Base-by-base conservation (phyloP, 192 early-diverging fungal species). In the Mortierella hygrophila region DNA sequence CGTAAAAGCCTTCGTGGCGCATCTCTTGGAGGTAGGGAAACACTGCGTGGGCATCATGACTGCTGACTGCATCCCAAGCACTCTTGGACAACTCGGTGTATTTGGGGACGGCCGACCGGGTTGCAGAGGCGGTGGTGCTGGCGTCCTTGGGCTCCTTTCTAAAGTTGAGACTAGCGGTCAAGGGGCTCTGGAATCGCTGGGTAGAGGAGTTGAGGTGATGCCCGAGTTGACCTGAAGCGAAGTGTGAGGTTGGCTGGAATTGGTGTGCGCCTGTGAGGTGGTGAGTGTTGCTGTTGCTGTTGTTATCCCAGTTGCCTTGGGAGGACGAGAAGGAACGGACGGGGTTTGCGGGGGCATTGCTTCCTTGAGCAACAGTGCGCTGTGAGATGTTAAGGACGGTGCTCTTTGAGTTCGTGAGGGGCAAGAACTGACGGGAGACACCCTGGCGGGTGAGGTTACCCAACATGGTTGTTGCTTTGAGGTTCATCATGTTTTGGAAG, bases 361-460 rank as follows among this genome's bases (percentile, higher is more conserved):
- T 74, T 11, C 77, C 63, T 57, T 86, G 84, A 23, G 84, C 73
- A 29, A 76, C 76, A 20, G 84, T 80, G 35, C 84, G 74, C 35
- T 86, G 84, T 29, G 84, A 81, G 63, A 86, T 70, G 26, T 29
- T 86, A 63, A 86, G 84, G 79, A 86, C 84, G n/a, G 78, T 63
- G 76, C 78, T 86, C 75, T 86, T 86, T 46, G 84, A 74, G 68
- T 81, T 86, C 60, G 78, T 68, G 54, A 85, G 74, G 18, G 84
- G 84, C 63, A 86, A 60, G 70, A 86, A 72, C 75, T 86, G 84
- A 40, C 78, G 75, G 20, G 84, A 81, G 4, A 86, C 84, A 81
- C 75, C 75, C 76, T 86, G 84, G 40, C 84, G 84, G 75, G 78
- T 78, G 70, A 86, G 37, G 71, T 81, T 86, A n/a, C 84, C 84